Base-by-base conservation (phyloP, 257 asterid genomes). In the Osmanthus fragrans region DNA sequence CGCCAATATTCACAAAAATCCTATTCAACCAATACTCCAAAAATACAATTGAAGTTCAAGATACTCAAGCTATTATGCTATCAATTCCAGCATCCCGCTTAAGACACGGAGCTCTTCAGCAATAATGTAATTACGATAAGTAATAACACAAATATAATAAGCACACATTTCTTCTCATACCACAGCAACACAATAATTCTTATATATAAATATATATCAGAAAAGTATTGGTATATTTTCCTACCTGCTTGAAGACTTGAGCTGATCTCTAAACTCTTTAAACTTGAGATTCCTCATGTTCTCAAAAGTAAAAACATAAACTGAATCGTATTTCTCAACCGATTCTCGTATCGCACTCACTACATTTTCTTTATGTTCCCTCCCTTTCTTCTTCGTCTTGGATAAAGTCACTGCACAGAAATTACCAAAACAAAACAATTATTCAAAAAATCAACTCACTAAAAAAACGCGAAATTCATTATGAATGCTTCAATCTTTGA, bases 251-350 rank as follows among this genome's bases (percentile, higher is more conserved):
- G 95, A 87, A 76, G 97, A 84, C 84, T 92, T 96, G 33, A 92
- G 92, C 84, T 89, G 89, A 40, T 91, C 97, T 80, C 92, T 92
- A 84, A 96, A 96, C 83, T 91, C 97, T 89, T 93, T 92, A 78
- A 96, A 96, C 88, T 92, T 96, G 83, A 96, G 96, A 90, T 96
- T 96, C 85, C 99, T 90, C 99, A 96, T 96, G 87, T 93, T 95
- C 79, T 93, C 96, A n/a, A 87, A 91, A 49, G 88, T 80, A 80
- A 95, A 93, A 74, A 96, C 99, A 65, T 93, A 96, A 21, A 79
- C 90, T 1, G 97, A 90, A 32, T 82, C 90, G 49, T 88, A 90
- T 77, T 88, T 92, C 33, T 96, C 97, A 21, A 84, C 85, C 18
- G 97, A 91, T 72, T 96, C 97, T 56, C 99, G 90, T 72, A 96